Evolutionary conservation across 2,329 filamentous ascomycete species (phyloP).

Genomic region (Esteya vermicola): DNA sequence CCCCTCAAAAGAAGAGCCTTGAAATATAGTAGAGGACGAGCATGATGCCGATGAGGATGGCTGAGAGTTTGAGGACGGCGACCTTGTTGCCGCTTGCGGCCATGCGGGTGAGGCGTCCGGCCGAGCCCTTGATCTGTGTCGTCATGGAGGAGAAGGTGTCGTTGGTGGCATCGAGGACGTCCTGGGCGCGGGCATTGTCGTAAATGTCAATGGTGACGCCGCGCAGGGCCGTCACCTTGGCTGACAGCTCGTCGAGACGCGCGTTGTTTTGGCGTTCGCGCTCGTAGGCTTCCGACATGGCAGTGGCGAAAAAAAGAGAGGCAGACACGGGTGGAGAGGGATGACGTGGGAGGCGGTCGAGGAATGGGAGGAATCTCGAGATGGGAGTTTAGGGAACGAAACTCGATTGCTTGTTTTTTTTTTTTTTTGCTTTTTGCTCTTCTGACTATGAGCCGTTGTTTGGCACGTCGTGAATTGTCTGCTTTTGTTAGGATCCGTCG

Average conservation of each 20-base stretch:
- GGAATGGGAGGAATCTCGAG: background rate
- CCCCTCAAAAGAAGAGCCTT: constrained; percentile 43
- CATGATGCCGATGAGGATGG: constrained; percentile 60
- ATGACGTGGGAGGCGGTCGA: background rate
- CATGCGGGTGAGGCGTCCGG: constrained; percentile 73
- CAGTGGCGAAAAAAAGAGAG: background rate
- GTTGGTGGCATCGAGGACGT: constrained; percentile 76
- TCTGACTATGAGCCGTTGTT: too few relatives aligned
- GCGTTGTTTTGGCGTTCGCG: constrained; percentile 87
- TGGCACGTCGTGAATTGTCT: too few relatives aligned
- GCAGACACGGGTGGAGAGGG: background rate
- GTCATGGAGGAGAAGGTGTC: constrained; percentile 87
- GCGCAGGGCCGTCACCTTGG: constrained; percentile 83
- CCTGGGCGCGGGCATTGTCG: constrained; percentile 81
- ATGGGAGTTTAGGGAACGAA: background rate
- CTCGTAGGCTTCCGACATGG: constrained; percentile 65
- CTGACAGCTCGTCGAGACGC: constrained; percentile 77
- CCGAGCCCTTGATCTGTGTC: constrained; percentile 70
- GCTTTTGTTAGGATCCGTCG: too few relatives aligned
- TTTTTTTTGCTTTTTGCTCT: too few relatives aligned
- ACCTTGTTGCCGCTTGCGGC: constrained; percentile 81
- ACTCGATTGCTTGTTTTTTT: too few relatives aligned
- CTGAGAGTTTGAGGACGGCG: constrained; percentile 78
- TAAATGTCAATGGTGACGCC: constrained; percentile 96
- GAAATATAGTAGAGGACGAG: constrained; percentile 62